These are phyloP conservation scores for Cryptosporidium bovis DNA, from an alignment of 169 alveolate species.

Conservation along the genomic window DNA sequence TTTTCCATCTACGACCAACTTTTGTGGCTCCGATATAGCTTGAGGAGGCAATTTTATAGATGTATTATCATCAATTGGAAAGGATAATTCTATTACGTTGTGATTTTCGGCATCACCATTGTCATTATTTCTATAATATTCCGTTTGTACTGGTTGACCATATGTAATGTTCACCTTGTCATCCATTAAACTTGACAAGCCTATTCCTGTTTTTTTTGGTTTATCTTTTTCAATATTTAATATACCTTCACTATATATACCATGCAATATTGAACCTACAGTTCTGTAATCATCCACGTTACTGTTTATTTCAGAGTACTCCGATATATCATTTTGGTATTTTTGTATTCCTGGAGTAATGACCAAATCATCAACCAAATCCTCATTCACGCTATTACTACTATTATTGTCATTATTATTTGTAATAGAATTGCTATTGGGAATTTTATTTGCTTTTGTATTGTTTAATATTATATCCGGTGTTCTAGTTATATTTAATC, in stretches of 20 bases:
- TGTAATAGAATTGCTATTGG: neutral
- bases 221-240: neutral
- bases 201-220: neutral
- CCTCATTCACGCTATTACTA: neutral
- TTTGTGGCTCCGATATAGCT: conserved; percentile 23
- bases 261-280: conserved; percentile 65
- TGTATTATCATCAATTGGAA: neutral
- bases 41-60: conserved; percentile 2
- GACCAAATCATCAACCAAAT: conserved; percentile 9
- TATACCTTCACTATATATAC: conserved; percentile 13
- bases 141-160: too few relatives aligned
- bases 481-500: neutral
- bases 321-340: conserved; percentile 1
- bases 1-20: conserved; percentile 56
- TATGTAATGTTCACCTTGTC: neutral
- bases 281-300: conserved; percentile 45
- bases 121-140: too few relatives aligned
- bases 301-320: conserved; percentile 23
- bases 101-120: too few relatives aligned
- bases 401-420: neutral
- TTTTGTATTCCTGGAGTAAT: conserved; percentile 37
- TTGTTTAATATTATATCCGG: neutral
- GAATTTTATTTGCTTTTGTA: neutral
- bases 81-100: conserved; percentile 17
- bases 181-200: neutral